Evolutionary conservation across 768 basidiomycete genomes (phyloP).

Genomic region (Tylopilus sp.): DNA sequence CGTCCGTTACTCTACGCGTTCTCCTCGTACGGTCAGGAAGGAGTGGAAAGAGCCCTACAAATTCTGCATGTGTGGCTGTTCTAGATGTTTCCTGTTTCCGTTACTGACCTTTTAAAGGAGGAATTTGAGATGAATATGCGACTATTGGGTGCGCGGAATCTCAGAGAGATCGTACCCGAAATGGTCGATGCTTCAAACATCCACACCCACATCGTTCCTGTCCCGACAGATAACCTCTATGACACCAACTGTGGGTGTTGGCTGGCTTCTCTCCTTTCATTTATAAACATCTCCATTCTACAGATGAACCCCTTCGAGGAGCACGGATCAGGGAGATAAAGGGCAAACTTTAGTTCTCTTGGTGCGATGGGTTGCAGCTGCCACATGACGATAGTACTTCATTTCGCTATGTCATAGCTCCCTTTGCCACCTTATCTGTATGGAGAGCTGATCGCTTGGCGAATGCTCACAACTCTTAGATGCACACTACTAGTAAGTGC

Average conservation of each 20-base stretch:
- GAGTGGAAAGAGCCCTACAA: slow-evolving; percentile 78
- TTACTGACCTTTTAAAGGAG: slow-evolving; percentile 49
- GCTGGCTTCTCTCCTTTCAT: background rate
- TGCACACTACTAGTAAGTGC: too few relatives aligned
- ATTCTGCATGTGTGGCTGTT: slow-evolving; percentile 59
- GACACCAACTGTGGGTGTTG: slow-evolving; percentile 70
- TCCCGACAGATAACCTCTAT: slow-evolving; percentile 74
- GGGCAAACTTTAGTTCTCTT: slow-evolving; percentile 35
- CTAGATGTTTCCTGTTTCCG: background rate
- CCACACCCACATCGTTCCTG: slow-evolving; percentile 57
- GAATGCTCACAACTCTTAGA: background rate
- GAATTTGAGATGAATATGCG: slow-evolving; percentile 99
- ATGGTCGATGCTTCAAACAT: slow-evolving; percentile 88
- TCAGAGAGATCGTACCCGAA: slow-evolving; percentile 76
- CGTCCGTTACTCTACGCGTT: slow-evolving; percentile 87
- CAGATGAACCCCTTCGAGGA: slow-evolving; percentile 44
- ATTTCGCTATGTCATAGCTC: background rate
- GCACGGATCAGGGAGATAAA: slow-evolving; percentile 39
- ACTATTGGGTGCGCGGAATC: slow-evolving; percentile 76
- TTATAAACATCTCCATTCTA: slow-evolving; percentile 5
- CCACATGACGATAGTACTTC: background rate
- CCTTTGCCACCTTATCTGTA: background rate
- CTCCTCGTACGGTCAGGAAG: slow-evolving; percentile 84
- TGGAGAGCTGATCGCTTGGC: background rate
- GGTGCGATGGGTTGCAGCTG: background rate